Conservation (phyloP, 768 basidiomycete species). For the Boletus pseudo-olivaceus region DNA sequence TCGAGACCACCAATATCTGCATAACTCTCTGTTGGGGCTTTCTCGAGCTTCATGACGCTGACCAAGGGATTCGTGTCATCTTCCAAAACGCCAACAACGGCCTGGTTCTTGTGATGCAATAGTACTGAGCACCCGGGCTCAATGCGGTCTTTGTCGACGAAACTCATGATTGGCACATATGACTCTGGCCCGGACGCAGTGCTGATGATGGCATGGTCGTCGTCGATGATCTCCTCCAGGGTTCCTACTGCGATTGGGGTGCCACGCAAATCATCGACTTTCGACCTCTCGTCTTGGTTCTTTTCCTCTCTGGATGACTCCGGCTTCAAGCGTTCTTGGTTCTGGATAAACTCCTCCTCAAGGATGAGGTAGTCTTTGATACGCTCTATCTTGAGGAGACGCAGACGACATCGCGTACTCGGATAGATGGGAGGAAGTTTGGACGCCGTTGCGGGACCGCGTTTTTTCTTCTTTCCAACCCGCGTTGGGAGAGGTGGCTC, state of each 20-base stretch:
- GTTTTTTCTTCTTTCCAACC: slow-evolving; percentile 93
- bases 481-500: slow-evolving; percentile 96
- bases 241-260: slow-evolving; percentile 98
- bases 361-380: slow-evolving; percentile 97
- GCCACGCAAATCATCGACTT: slow-evolving; percentile 91
- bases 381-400: slow-evolving; percentile 93
- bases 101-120: slow-evolving; percentile 92
- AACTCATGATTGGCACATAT: slow-evolving; percentile 96
- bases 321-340: slow-evolving; percentile 88
- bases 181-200: slow-evolving; percentile 93
- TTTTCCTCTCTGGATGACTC: slow-evolving; percentile 88
- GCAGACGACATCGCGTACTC: slow-evolving; percentile 91
- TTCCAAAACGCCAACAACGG: slow-evolving; percentile 91
- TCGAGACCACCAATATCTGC: slow-evolving; percentile 98
- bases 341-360: slow-evolving; percentile 92
- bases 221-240: slow-evolving; percentile 96
- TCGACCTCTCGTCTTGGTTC: slow-evolving; percentile 91
- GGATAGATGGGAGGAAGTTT: slow-evolving; percentile 93
- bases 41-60: slow-evolving; percentile 98
- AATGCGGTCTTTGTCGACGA: slow-evolving; percentile 96
- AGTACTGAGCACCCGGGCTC: slow-evolving; percentile 96
- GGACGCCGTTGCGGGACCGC: slow-evolving; percentile 86
- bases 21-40: slow-evolving; percentile 98
- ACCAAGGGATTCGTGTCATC: slow-evolving; percentile 96
- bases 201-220: slow-evolving; percentile 98